Base-by-base conservation (phyloP, 805 yeast species). In the Candida hungchunana region DNA sequence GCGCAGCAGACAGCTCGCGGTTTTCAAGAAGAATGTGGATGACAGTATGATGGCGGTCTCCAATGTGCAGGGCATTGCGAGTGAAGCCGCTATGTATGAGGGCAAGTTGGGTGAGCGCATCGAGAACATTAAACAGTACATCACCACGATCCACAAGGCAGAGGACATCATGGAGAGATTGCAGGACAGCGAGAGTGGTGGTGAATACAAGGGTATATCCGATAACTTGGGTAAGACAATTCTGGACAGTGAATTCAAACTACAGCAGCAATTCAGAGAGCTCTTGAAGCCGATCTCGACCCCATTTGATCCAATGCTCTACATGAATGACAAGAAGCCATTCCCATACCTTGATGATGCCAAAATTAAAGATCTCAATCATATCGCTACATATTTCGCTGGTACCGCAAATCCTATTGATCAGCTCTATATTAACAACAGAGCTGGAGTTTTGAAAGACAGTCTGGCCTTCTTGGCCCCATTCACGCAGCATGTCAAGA, bases 151-250 rank as follows among this genome's bases (percentile, higher is more conserved):
- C 25, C 64, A 64, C 41, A 61, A 67, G 48, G 63, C 79, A 36
- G 67, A 67, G 46, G 63, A 58, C 37, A 57, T 79, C 43, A 49
- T 77, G 36, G 63, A 62, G 29, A 69, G 43, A 28, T 24, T 50
- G 12, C 36, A 40, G 16, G 46, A 42, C 8, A 43, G 32, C 16
- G 39, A 67, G 43, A 60, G 75, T 26, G 57, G 57, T 48, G 46
- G 43, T n/a, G 75, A 73, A 37, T 86, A 83, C 51, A 74, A 72
- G 37, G 93, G 94, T 17, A 73, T 87, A 5, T 62, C 76, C 28
- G 73, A 75, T 21, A 79, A 77, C 50, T 64, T 84, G 25, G 73
- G 72, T 18, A 69, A 67, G 22, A 60, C 79, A 4, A 71, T 84
- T 12, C 66, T 66, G 27, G 70, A 68, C 40, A 74, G 83, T 25